These are phyloP conservation scores for Plasmodium yoelii DNA, from an alignment of 169 alveolate species.

Conservation along the genomic window DNA sequence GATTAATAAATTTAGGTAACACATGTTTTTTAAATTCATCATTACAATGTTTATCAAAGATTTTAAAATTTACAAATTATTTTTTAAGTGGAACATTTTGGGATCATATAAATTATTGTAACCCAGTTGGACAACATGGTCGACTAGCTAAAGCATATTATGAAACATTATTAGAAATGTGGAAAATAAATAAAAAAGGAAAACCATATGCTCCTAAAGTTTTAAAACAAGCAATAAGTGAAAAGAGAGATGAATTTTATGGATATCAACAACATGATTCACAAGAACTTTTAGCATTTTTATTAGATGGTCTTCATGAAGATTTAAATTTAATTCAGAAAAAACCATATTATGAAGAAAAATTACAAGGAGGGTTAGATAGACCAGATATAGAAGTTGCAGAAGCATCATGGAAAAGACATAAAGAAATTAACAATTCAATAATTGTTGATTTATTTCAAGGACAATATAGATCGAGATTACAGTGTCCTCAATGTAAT, in stretches of 20 bases:
- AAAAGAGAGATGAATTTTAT: conserved; percentile 88
- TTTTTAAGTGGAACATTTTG: conserved; percentile 58
- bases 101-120: conserved; percentile 59
- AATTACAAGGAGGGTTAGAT: conserved; percentile 71
- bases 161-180: conserved; percentile 83
- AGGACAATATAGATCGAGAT: conserved; percentile 90
- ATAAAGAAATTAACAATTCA: conserved; percentile 88
- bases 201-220: conserved; percentile 89
- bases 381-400: conserved; percentile 60
- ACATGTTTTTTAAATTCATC: conserved; percentile 90
- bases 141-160: conserved; percentile 81
- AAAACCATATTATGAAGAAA: conserved; percentile 89
- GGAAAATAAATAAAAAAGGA: conserved; percentile 83
- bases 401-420: conserved; percentile 78
- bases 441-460: conserved; percentile 92
- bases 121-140: conserved; percentile 78
- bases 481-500: conserved; percentile 89
- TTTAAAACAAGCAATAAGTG: conserved; percentile 89
- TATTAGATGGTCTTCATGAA: conserved; percentile 93
- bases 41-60: conserved; percentile 87
- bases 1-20: conserved; percentile 59
- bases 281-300: conserved; percentile 91
- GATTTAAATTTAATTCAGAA: conserved; percentile 91
- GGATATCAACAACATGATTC: conserved; percentile 93
- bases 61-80: conserved; percentile 75